Evolutionary conservation across 1,139 yeast genomes (phyloP), one percentile per base, ranked within the genome.

Genomic region (Kodamaea anthophila): DNA sequence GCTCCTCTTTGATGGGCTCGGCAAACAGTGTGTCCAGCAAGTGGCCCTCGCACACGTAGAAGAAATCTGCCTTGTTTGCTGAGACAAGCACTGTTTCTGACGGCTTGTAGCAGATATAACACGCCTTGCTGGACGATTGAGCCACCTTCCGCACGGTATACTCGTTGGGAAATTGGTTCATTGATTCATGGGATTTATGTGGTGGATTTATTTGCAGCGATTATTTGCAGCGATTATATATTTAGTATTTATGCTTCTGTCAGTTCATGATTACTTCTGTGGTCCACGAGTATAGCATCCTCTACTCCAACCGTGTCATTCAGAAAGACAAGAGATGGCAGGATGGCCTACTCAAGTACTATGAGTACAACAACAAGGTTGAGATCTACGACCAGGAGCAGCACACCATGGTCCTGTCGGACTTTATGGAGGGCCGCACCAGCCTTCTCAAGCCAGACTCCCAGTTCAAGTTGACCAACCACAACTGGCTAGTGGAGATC

Each of bases 31-130:
- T 52, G 44, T 83, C 93, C 11, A 51, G 53, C 27, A 83, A 52
- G 53, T 83, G 94, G n/a, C 62, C 43, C 15, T 66, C 70, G 49
- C 94, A 84, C 1, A 74, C 63, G 47, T 80, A 82, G 49, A 84
- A 78, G 62, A 77, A 81, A 49, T 82, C 91, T 3, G 63, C 57
- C 43, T 66, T 53, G 34, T 58, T 60, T 3, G 54, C 55, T 2
- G 77, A 61, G n/a, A 79, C 65, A 21, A 83, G 55, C 3, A 83
- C 94, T 0, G 72, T 62, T 1, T 64, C 42, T 0, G 85, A 60
- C 2, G 91, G 85, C 40, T 77, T 77, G 47, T 65, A 77, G 54
- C 94, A 84, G 18, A 83, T 61, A 26, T 60, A 46, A 44, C 94
- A 83, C 0, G 88, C 64, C 43, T 70, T 71, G 30, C 72, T 46